Evolutionary conservation across 352 stramenopile species (phyloP), one percentile per base, ranked within the genome.

Genomic region (Phytophthora cactorum): DNA sequence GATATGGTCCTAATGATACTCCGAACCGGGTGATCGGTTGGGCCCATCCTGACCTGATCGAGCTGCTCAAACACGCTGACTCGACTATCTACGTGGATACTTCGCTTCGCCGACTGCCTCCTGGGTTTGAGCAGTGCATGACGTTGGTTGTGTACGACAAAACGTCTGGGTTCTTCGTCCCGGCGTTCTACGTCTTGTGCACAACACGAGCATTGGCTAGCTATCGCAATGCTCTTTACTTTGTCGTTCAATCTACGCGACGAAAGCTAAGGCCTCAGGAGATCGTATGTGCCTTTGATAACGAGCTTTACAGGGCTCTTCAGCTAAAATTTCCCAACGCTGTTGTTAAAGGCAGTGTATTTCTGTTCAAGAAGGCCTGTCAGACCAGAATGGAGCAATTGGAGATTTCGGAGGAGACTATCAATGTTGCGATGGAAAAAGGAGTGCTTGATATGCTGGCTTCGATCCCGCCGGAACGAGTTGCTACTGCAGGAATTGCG

Each of bases 71-170:
- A 2, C 60, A 67, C 41, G 31, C 25, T 12, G 45, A 47, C 14
- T 68, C 60, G 14, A 68, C 52, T 12, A 51, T 72, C 8, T 72
- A 67, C 58, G 58, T 62, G n/a, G 64, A 72, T 47, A 56, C 47
- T 51, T 58, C 58, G 6, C 44, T 59, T 36, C 47, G 31, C 10
- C 43, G 28, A 12, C 56, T 72, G 1, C 64, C 64, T 57, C 57
- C 39, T n/a, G 58, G 64, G 11, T 72, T 72, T 29, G 39, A 54
- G 15, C 38, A 68, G 51, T 63, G 49, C 31, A 22, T 67, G 2
- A 27, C 50, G 17, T 15, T 57, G 14, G 17, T 57, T 6, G 17
- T 57, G 32, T 36, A 57, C 22, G 50, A 57, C 11, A 29, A 31
- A 29, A 45, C 4, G 50, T 57, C 50, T 12, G 50, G 32, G 31